These are phyloP conservation scores for Dinochytrium kinnereticum DNA, from an alignment of 371 early-diverging fungal species.

Conservation along the genomic window DNA sequence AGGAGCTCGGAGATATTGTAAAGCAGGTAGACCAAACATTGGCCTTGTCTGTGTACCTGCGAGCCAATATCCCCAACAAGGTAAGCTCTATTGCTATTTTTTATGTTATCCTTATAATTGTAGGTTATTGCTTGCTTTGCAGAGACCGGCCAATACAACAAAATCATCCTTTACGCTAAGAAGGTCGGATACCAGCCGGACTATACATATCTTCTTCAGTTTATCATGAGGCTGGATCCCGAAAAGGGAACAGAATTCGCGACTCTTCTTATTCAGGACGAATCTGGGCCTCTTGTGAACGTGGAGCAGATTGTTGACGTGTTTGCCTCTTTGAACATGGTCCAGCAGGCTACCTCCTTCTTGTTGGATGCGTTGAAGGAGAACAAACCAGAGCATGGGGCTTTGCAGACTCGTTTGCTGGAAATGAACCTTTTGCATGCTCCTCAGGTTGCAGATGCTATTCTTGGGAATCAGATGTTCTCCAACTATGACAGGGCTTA, in stretches of 20 bases:
- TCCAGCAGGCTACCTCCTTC: slow-evolving; percentile 96
- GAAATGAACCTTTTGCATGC: slow-evolving; percentile 97
- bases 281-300: slow-evolving; percentile 80
- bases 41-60: slow-evolving; percentile 92
- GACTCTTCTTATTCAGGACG: slow-evolving; percentile 80
- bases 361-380: slow-evolving; percentile 93
- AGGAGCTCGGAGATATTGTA: slow-evolving; percentile 97
- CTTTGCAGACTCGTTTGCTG: slow-evolving; percentile 92
- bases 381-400: slow-evolving; percentile 87
- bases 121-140: slow-evolving; percentile 91
- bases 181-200: slow-evolving; percentile 94
- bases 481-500: slow-evolving; percentile 91
- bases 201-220: slow-evolving; percentile 85
- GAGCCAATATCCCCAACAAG: slow-evolving; percentile 92
- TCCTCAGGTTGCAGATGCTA: slow-evolving; percentile 98
- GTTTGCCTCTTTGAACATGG: slow-evolving; percentile 88
- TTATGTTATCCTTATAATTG: neutral
- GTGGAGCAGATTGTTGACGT: slow-evolving; percentile 92
- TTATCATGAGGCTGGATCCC: slow-evolving; percentile 87
- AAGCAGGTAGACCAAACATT: slow-evolving; percentile 89
- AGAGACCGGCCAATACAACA: slow-evolving; percentile 93
- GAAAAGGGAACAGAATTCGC: slow-evolving; percentile 96
- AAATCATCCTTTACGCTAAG: slow-evolving; percentile 93
- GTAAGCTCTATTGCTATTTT: slow-evolving; percentile 41
- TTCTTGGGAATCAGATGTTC: slow-evolving; percentile 93